Evolutionary conservation across 2,329 filamentous ascomycete species (phyloP), one percentile per base, ranked within the genome.

Genomic region (Xylariaceae sp.): DNA sequence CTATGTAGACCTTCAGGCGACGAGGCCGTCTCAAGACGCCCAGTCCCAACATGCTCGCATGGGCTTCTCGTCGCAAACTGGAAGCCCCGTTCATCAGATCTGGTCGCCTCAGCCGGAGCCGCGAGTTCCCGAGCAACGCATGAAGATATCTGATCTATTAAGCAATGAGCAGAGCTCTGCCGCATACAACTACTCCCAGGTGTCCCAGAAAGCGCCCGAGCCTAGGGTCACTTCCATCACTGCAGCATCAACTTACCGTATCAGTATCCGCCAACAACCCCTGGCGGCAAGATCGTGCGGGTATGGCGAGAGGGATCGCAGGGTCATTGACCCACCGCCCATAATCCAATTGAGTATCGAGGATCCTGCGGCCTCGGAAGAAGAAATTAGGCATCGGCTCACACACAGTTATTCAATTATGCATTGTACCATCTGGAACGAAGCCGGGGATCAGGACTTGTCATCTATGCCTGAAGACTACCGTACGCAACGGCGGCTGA

Each of bases 321-420:
- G 89, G 57, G 88, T 91, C 15, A 88, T 94, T 58, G 89, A 94
- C 65, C 89, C 89, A 39, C 89, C 89, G 2, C 89, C 89, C 13
- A 92, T 94, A 64, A 80, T 94, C 19, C 84, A 92, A 66, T 79
- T 92, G 44, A 74, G 77, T 26, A 80, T 90, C 52, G 80, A 83
- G 48, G 80, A 86, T 57, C 76, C 80, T 1, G 74, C 67, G 18
- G 66, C 78, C 22, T 76, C 80, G 10, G 71, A 75, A 39, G 79
- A 83, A 43, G 84, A 89, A 58, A 71, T 76, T 15, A 69, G 65
- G 36, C 65, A 67, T 2, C 74, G 74, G 44, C 67, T 87, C 22
- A 79, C 81, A 39, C 82, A 85, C 64, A 82, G 83, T 47, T 81
- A 83, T 62, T 84, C 84, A 53, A 86, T 90, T 12, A 81, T 92